Evolutionary conservation across 148 eudicot genomes (phyloP).

Genomic region (Mesembryanthemum crystallinum): DNA sequence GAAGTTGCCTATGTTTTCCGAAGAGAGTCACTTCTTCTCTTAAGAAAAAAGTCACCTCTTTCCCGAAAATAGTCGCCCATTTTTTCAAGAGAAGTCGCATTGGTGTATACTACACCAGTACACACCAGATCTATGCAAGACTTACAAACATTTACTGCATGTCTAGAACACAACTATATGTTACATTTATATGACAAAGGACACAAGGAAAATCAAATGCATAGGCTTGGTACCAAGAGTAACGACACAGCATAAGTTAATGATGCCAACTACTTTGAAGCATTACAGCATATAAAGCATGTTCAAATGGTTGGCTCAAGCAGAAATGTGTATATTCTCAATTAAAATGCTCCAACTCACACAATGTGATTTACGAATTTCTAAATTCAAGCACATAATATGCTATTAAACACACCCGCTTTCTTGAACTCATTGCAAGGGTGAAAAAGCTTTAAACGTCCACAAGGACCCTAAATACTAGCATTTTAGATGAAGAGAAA

Average conservation of each 20-base stretch:
- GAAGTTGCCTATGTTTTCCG: no score
- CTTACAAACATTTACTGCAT: neutral
- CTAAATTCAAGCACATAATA: neutral
- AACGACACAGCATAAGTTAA: neutral
- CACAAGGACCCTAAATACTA: neutral
- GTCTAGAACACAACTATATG: neutral
- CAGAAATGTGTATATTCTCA: neutral
- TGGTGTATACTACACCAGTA: no score
- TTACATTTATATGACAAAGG: neutral
- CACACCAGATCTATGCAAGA: no score
- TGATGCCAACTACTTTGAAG: neutral
- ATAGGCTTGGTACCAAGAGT: neutral
- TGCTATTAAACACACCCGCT: neutral
- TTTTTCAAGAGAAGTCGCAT: no score
- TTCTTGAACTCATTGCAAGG: neutral
- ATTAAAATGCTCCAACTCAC: neutral
- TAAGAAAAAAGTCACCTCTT: no score
- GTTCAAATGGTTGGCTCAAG: neutral
- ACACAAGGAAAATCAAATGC: neutral
- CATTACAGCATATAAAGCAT: neutral
- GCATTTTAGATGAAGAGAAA: neutral
- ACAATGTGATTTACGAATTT: neutral
- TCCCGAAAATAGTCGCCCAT: no score
- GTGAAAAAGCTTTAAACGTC: neutral
- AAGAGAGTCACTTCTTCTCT: no score